phyloP scores from a whole-genome alignment of 306 rosid species.

The Vachellia collinsii region DNA sequence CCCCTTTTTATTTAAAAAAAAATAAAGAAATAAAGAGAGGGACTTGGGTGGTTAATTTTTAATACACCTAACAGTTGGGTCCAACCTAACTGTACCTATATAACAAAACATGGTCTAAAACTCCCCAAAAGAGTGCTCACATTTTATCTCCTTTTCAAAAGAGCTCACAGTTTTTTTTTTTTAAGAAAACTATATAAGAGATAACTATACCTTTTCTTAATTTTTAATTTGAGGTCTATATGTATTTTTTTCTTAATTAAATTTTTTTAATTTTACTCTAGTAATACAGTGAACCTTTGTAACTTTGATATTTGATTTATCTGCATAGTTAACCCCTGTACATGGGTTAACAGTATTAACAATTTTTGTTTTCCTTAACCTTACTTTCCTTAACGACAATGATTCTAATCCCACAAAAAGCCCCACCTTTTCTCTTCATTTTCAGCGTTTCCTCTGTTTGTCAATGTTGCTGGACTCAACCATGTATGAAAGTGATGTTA shows the following conservation, averaged over 20 bases:
- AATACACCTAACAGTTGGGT: conserved; percentile 40
- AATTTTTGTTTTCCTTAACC: not conserved
- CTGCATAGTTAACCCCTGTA: no score
- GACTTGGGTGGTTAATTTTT: conserved; percentile 42
- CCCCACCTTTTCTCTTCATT: conserved; percentile 42
- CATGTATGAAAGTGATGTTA: not conserved
- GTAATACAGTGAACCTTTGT: no score
- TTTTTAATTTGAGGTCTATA: no score
- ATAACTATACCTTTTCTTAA: no score
- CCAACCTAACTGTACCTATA: conserved; percentile 45
- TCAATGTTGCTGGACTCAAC: not conserved
- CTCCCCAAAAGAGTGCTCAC: conserved; percentile 47
- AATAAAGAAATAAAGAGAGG: not conserved
- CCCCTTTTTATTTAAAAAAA: no score
- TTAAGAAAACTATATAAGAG: no score
- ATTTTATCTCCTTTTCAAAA: conserved; percentile 51
- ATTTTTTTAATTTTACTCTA: no score
- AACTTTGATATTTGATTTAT: no score
- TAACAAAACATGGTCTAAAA: conserved; percentile 50
- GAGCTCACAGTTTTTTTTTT: no score
- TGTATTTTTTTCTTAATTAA: no score
- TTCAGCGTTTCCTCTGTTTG: conserved; percentile 18
- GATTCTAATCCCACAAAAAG: conserved; percentile 37
- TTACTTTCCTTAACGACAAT: conserved; percentile 46
- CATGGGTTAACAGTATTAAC: no score